phyloP scores from a whole-genome alignment of 2,329 filamentous ascomycete species.

The Exophiala aquamarina region DNA sequence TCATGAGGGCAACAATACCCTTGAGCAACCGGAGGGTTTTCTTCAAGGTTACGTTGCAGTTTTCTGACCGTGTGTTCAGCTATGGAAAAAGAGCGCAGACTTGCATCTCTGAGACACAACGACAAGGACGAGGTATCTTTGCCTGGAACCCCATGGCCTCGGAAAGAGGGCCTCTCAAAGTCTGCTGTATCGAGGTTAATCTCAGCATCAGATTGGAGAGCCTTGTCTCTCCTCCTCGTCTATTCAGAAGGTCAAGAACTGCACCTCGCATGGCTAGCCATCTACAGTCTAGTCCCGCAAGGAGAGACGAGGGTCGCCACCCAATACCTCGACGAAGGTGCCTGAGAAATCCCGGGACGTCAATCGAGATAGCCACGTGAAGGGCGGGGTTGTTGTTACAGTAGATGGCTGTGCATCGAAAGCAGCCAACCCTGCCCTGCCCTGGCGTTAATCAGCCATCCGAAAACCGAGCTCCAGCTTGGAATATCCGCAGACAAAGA shows the following conservation, averaged over 20 bases:
- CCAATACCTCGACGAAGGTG: not conserved
- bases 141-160: conserved; percentile 3
- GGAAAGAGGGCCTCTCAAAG: conserved; percentile 2
- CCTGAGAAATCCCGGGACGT: not conserved
- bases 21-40: no score
- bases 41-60: no score
- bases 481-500: no score
- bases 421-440: no score
- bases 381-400: not conserved
- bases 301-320: not conserved
- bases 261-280: conserved; percentile 23
- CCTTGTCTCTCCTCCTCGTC: conserved; percentile 6
- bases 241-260: no score
- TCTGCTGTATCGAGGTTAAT: not conserved
- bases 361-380: conserved; percentile 4
- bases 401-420: no score
- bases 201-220: conserved; percentile 13
- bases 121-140: not conserved
- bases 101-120: no score
- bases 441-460: no score
- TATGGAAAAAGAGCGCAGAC: no score
- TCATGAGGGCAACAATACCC: no score
- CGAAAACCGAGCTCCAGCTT: no score
- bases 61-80: no score
- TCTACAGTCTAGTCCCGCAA: conserved; percentile 6